Percentiles rank a stretch among this genome's conserved stretches.
These are phyloP conservation scores for Dimargaris xerosporica DNA, from an alignment of 192 early-diverging fungal genomes.

Conservation along the genomic window DNA sequence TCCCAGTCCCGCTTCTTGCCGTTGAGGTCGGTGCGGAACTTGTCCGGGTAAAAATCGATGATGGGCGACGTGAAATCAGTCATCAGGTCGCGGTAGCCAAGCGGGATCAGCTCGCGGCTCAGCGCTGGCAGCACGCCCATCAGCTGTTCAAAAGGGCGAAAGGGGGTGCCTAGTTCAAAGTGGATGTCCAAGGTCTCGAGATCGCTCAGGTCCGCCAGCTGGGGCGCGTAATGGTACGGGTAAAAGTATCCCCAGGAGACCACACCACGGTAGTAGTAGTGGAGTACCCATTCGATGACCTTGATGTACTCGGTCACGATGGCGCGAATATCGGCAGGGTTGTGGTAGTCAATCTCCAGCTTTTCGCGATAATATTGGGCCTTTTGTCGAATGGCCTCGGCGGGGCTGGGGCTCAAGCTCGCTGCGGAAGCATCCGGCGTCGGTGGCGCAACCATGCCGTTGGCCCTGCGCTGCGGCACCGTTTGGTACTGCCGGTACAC, in stretches of 20 bases:
- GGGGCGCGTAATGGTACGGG: constrained; percentile 94
- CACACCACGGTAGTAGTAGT: constrained; percentile 92
- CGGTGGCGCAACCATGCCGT: no score
- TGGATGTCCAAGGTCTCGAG: constrained; percentile 21
- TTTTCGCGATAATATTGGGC: constrained; percentile 65
- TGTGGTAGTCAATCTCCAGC: constrained; percentile 28
- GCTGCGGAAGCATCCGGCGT: neutral
- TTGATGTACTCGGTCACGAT: constrained; percentile 57
- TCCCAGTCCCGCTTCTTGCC: constrained; percentile 99
- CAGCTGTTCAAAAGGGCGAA: constrained; percentile 93
- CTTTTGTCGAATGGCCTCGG: constrained; percentile 23
- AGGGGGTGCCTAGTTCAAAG: constrained; percentile 73
- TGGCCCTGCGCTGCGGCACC: no score
- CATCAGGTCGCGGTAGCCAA: constrained; percentile 70
- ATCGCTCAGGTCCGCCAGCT: constrained; percentile 64
- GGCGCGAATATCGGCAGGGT: constrained; percentile 10
- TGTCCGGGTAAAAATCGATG: constrained; percentile 84
- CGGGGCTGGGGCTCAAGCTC: neutral
- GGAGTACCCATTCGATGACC: constrained; percentile 95
- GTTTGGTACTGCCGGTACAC: no score
- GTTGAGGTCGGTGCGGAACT: constrained; percentile 89
- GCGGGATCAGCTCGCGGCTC: constrained; percentile 70
- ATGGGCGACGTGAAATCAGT: constrained; percentile 72
- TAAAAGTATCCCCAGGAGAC: constrained; percentile 98
- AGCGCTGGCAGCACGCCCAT: constrained; percentile 94